Base-by-base conservation (phyloP, 495 filamentous ascomycete genomes). In the Hypoxylon trugodes region DNA sequence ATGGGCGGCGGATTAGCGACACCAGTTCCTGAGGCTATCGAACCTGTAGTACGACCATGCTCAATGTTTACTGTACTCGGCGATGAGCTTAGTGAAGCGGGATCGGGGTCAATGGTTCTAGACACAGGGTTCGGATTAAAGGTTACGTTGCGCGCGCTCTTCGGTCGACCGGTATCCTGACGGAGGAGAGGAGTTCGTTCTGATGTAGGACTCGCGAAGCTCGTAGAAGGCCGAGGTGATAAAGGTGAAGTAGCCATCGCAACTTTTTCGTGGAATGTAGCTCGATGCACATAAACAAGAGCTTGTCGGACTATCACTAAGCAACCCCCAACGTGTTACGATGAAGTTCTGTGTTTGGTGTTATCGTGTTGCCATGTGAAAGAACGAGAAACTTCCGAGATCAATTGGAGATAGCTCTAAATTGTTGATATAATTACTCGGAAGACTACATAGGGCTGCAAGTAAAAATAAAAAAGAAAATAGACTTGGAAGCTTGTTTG, bases 1-100 rank as follows among this genome's bases (percentile, higher is more conserved):
- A 91, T 87, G 18, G 87, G 89, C 68, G 84, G 88, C 12, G 53
- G 54, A 18, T 16, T 24, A 25, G 52, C 35, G 15, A 36, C 25
- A 9, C 42, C 36, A 19, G 46, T 59, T 2, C 64, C 55, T 28
- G 64, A 51, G 22, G 50, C 32, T 12, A 25, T 16, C n/a, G 65
- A 68, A 6, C 61, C 50, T 5, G 65, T 45, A 4, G 52, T 28
- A 25, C 61, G 70, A 52, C 48, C 68, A 68, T 66, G 57, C 1
- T 57, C 40, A 35, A 61, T 49, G 10, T 56, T 41, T 10, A 30
- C 55, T 10, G 65, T 59, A 22, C 56, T 40, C 7, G 71, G 65
- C 8, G 66, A 71, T 16, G 71, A 69, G 47, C 64, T 69, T 15
- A 68, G 40, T 12, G 71, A 65, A 28, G 61, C 13, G 6, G 75